Conservation (phyloP, 805 yeast species). For the Saitoella complicata region DNA sequence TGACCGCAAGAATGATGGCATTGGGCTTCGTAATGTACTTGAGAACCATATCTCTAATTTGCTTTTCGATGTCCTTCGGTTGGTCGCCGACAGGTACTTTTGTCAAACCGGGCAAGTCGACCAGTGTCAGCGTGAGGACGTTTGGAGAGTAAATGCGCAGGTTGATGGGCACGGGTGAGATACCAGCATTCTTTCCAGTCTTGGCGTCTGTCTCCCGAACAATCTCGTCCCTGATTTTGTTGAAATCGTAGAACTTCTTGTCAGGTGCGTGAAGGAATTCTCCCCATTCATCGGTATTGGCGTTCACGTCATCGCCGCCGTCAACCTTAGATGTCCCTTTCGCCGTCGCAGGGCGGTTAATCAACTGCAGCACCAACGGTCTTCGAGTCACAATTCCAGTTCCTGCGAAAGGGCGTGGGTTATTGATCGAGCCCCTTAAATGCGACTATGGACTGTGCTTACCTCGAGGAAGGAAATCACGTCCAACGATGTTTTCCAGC, state of each 20-base stretch:
- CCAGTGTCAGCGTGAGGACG: conserved; percentile 82
- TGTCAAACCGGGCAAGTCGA: conserved; percentile 93
- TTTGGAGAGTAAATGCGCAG: conserved; percentile 86
- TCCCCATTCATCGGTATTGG: conserved; percentile 70
- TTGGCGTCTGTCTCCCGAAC: conserved; percentile 79
- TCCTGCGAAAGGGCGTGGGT: conserved; percentile 11
- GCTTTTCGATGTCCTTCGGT: conserved; percentile 90
- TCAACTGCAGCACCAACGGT: conserved; percentile 63
- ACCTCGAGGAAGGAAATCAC: conserved; percentile 86
- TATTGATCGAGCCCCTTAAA: background rate
- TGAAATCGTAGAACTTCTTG: conserved; percentile 71
- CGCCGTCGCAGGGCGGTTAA: conserved; percentile 42
- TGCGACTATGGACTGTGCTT: conserved; percentile 22
- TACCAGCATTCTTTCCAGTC: conserved; percentile 61
- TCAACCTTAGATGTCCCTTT: conserved; percentile 14
- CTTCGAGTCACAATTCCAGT: conserved; percentile 86
- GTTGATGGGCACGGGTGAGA: conserved; percentile 83
- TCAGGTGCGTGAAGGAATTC: conserved; percentile 89
- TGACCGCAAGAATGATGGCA: conserved; percentile 84
- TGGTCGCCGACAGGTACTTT: conserved; percentile 99
- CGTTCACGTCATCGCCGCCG: conserved; percentile 14
- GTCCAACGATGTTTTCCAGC: conserved; percentile 76
- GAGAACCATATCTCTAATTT: conserved; percentile 81
- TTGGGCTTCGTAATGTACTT: conserved; percentile 91
- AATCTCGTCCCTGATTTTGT: conserved; percentile 78